These are phyloP conservation scores for Pichia sp. DNA, from an alignment of 1,139 yeast species.

Conservation along the genomic window DNA sequence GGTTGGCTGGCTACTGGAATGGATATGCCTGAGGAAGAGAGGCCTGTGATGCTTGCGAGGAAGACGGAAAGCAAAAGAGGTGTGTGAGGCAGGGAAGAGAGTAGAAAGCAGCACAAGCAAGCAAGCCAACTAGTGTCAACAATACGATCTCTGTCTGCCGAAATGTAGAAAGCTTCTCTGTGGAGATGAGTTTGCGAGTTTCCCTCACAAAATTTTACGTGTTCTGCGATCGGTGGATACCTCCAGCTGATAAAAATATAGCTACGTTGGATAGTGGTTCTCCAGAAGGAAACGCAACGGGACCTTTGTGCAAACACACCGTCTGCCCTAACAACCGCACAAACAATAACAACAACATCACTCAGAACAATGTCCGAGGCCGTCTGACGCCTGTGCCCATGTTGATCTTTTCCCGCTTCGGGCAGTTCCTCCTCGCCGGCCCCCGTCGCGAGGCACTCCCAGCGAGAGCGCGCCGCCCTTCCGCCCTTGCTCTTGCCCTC, in stretches of 20 bases:
- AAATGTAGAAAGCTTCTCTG: slow-evolving; percentile 1
- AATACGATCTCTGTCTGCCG: not conserved
- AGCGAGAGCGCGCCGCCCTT: not conserved
- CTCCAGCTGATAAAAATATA: not conserved
- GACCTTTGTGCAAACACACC: not conserved
- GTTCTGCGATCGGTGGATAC: not conserved
- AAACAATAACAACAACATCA: not conserved
- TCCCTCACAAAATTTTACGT: not conserved
- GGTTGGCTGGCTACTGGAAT: not conserved
- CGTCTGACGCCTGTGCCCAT: not conserved
- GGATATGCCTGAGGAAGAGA: not conserved
- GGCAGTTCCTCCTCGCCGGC: not conserved
- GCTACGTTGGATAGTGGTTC: not conserved
- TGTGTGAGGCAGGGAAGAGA: not conserved
- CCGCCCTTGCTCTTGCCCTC: not conserved
- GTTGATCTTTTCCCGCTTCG: not conserved
- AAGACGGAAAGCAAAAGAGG: not conserved
- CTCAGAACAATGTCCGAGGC: not conserved
- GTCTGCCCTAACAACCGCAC: not conserved
- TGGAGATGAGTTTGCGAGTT: not conserved
- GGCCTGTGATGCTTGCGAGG: not conserved
- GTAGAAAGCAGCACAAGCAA: not conserved
- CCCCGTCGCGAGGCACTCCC: not conserved
- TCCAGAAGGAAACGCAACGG: not conserved
- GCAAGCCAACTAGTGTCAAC: not conserved